Percentiles rank a stretch among this genome's conserved stretches.
phyloP scores from a whole-genome alignment of 164 flowering plant species.

The Akebia trifoliata region DNA sequence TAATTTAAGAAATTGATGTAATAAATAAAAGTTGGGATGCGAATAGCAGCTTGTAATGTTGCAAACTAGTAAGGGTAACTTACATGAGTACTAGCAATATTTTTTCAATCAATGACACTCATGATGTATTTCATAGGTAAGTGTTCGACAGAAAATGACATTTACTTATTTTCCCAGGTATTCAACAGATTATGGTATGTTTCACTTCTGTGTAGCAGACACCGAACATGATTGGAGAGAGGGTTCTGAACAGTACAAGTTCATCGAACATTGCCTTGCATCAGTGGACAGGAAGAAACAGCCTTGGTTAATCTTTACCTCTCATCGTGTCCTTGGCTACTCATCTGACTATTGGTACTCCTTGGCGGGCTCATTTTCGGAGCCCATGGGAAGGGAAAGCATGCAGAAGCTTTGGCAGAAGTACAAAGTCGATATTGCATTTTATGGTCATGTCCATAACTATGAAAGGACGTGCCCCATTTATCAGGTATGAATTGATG shows the following conservation, averaged over 20 bases:
- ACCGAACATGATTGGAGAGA: conserved; percentile 86
- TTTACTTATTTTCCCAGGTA: conserved; percentile 40
- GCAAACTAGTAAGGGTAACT: too few relatives aligned
- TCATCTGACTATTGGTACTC: conserved; percentile 54
- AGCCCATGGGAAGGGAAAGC: conserved; percentile 80
- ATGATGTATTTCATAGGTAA: too few relatives aligned
- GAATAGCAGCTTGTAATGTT: too few relatives aligned
- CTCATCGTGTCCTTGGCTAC: conserved; percentile 82
- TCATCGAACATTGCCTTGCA: conserved; percentile 73
- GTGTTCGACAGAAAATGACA: neutral
- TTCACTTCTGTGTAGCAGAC: conserved; percentile 82
- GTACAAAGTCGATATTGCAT: conserved; percentile 79
- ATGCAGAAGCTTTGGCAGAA: conserved; percentile 84
- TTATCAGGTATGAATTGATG: conserved; percentile 47
- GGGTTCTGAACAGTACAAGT: conserved; percentile 73
- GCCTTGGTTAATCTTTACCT: conserved; percentile 81
- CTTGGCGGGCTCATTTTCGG: conserved; percentile 58
- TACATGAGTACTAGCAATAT: too few relatives aligned
- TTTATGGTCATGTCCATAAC: conserved; percentile 85
- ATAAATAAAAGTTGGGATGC: too few relatives aligned
- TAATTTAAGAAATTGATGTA: too few relatives aligned
- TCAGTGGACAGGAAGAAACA: conserved; percentile 70
- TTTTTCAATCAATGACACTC: too few relatives aligned
- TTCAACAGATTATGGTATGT: conserved; percentile 81
- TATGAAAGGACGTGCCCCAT: conserved; percentile 83